Base-by-base conservation (phyloP, 73 alveolate species). In the Durusdinium trenchii region DNA sequence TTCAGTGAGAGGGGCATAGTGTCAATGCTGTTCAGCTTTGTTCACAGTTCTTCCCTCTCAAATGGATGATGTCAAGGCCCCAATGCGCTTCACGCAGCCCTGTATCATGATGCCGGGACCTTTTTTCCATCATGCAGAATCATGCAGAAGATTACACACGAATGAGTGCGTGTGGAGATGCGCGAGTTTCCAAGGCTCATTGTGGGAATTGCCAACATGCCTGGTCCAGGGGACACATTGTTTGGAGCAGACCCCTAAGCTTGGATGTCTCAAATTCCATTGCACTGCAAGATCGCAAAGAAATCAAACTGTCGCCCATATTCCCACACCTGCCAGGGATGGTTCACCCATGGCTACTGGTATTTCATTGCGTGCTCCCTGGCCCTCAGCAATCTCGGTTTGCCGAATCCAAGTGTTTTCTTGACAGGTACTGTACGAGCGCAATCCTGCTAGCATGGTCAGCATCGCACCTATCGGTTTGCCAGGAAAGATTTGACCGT, bases 341-440 rank as follows among this genome's bases (percentile, higher is more conserved):
- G 89, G 89, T 91, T 91, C 78, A 91, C 98, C 2, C 98, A 91
- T 50, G 98, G 98, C 89, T 91, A 91, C 98, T 91, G 98, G 98
- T 91, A 91, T 40, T 91, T 91, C 98, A 91, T 91, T 36, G 84
- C 98, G 98, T 91, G 98, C 75, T 42, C 84, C 60, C 52, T 32
- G 61, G 60, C 23, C 38, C 42, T 10, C 45, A 3, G 35, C 61
- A 45, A 20, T 3, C 52, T 6, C 30, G 84, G 18, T 71, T 18
- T 51, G 32, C 52, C 5, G 48, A 10, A 20, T 73, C 14, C 84
- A n/a, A 23, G 1, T 30, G 40, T 43, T 36, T n/a, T 30, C 28
- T 40, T 26, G n/a, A 3, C 75, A 91, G 98, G 98, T 91, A 91
- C 67, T 91, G 98, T 45, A 91, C 71, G 89, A 78, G 98, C 23